Evolutionary conservation across 73 alveolate genomes (phyloP).

Genomic region (Symbiodinium natans): DNA sequence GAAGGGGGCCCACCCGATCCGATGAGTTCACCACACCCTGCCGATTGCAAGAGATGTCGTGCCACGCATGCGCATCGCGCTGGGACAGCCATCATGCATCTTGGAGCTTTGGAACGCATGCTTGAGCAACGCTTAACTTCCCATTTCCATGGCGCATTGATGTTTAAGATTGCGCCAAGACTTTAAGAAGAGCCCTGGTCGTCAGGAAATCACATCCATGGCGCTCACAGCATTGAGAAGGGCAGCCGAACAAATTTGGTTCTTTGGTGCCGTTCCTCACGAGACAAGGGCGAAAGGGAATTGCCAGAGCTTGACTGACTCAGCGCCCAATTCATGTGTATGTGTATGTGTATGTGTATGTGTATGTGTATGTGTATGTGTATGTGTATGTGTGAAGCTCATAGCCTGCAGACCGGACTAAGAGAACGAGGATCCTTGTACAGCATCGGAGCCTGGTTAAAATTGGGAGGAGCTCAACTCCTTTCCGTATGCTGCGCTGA

Average conservation of each 20-base stretch:
- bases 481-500: no score
- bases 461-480: no score
- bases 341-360: no score
- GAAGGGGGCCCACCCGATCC: background rate
- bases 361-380: no score
- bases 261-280: constrained; percentile 63
- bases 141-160: no score
- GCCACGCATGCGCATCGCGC: constrained; percentile 20
- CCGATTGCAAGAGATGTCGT: constrained; percentile 2
- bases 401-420: background rate
- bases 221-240: constrained; percentile 13
- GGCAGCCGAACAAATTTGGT: constrained; percentile 60
- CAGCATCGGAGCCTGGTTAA: background rate
- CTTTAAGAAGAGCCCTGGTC: no score
- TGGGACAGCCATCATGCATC: constrained; percentile 49
- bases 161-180: no score
- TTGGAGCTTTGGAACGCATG: background rate
- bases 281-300: background rate
- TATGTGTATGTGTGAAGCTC: no score
- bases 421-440: background rate
- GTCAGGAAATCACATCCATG: constrained; percentile 31
- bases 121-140: background rate
- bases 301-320: constrained; percentile 9
- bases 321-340: background rate
- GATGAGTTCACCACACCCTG: constrained; percentile 53